phyloP scores from a whole-genome alignment of 1,139 yeast genomes.

The Kurtzmaniella quercitrusa region DNA sequence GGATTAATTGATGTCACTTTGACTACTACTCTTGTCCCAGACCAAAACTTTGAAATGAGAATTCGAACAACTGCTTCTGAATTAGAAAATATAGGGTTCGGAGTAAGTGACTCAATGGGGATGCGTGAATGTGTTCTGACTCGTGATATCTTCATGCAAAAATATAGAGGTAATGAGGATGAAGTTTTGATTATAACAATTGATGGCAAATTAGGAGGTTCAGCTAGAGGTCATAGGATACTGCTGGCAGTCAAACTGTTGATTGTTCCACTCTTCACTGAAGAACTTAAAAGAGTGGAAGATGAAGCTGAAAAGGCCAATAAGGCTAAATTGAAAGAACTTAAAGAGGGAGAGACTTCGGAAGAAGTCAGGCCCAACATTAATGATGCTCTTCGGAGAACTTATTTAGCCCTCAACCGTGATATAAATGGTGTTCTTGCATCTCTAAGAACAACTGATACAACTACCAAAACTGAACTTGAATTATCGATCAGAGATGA shows the following conservation, averaged over 20 bases:
- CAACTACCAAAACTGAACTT: conserved; percentile 37
- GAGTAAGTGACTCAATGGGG: conserved; percentile 88
- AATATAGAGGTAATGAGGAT: conserved; percentile 77
- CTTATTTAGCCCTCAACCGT: conserved; percentile 75
- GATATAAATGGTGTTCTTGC: conserved; percentile 48
- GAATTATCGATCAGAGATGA: conserved; percentile 52
- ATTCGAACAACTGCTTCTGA: conserved; percentile 91
- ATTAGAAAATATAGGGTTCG: conserved; percentile 73
- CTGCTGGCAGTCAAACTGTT: conserved; percentile 73
- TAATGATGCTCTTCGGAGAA: conserved; percentile 67
- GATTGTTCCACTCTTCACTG: conserved; percentile 58
- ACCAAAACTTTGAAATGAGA: conserved; percentile 78
- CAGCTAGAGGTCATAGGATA: conserved; percentile 60
- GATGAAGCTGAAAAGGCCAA: not conserved
- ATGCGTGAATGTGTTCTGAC: conserved; percentile 61
- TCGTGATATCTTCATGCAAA: conserved; percentile 83
- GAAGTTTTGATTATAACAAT: conserved; percentile 74
- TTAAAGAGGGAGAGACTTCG: conserved; percentile 64
- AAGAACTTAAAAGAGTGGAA: conserved; percentile 44
- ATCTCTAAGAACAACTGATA: conserved; percentile 2
- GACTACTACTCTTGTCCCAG: conserved; percentile 81
- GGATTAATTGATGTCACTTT: conserved; percentile 95
- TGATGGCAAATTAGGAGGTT: conserved; percentile 71
- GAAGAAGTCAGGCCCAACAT: conserved; percentile 44
- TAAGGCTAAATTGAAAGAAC: conserved; percentile 29